These are phyloP conservation scores for Leptodontidium sp. DNA, from an alignment of 2,329 filamentous ascomycete species.

Conservation along the genomic window DNA sequence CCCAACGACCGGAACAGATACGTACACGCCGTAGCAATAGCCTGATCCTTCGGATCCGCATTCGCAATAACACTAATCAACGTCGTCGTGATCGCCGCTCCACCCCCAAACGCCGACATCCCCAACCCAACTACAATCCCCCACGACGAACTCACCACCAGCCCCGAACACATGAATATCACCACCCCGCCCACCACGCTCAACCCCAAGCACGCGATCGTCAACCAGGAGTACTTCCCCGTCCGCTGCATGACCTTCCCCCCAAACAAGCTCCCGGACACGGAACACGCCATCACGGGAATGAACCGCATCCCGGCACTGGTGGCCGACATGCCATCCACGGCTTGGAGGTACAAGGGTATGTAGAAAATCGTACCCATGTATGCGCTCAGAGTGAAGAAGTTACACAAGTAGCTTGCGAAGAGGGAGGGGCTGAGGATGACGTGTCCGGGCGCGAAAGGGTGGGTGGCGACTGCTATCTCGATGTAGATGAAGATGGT, in stretches of 20 bases:
- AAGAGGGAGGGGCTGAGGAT: slow-evolving; percentile 73
- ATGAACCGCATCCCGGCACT: slow-evolving; percentile 71
- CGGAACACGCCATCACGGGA: slow-evolving; percentile 68
- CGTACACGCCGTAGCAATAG: slow-evolving; percentile 79
- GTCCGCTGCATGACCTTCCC: slow-evolving; percentile 75
- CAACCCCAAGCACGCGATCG: slow-evolving; percentile 61
- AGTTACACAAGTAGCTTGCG: slow-evolving; percentile 74
- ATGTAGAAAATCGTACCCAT: slow-evolving; percentile 65
- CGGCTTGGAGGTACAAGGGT: slow-evolving; percentile 81
- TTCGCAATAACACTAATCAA: slow-evolving; percentile 78
- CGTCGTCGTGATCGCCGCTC: slow-evolving; percentile 73
- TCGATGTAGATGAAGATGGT: slow-evolving; percentile 74
- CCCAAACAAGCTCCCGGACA: slow-evolving; percentile 69
- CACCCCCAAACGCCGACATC: slow-evolving; percentile 58
- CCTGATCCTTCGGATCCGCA: slow-evolving; percentile 70
- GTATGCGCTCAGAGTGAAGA: slow-evolving; percentile 70
- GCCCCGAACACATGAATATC: slow-evolving; percentile 65
- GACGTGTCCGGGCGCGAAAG: slow-evolving; percentile 78
- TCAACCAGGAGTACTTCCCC: slow-evolving; percentile 76
- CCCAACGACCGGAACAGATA: slow-evolving; percentile 84
- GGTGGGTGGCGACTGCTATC: slow-evolving; percentile 70
- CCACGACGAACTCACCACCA: slow-evolving; percentile 55
- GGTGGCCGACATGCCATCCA: slow-evolving; percentile 69
- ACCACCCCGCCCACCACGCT: slow-evolving; percentile 62
- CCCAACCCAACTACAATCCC: slow-evolving; percentile 66